Evolutionary conservation across 1,284 basidiomycete species (phyloP).

Genomic region (Melanopsichium pennsylvanicum): DNA sequence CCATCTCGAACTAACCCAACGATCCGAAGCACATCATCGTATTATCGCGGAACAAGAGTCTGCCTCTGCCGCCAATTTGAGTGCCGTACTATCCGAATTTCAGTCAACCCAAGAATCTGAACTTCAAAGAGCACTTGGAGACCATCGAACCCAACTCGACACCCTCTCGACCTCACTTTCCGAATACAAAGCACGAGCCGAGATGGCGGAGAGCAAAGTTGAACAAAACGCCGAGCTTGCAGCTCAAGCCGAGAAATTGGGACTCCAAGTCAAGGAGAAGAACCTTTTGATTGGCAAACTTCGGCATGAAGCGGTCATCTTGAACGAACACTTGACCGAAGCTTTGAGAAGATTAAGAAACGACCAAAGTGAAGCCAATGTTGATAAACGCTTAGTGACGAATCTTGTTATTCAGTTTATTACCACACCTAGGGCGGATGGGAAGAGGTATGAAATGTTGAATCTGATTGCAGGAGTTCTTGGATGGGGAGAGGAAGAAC

Average conservation of each 20-base stretch:
- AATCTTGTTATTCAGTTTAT: constrained; percentile 95
- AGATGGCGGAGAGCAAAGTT: constrained; percentile 75
- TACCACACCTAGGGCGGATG: constrained; percentile 84
- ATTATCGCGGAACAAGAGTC: constrained; percentile 75
- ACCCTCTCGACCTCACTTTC: constrained; percentile 77
- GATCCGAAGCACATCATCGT: constrained; percentile 67
- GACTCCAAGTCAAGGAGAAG: constrained; percentile 92
- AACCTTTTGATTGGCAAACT: constrained; percentile 88
- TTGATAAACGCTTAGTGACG: constrained; percentile 88
- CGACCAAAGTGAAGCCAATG: constrained; percentile 84
- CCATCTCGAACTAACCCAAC: constrained; percentile 64
- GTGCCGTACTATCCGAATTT: constrained; percentile 93
- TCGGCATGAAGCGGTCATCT: constrained; percentile 81
- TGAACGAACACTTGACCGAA: constrained; percentile 97
- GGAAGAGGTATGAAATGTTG: constrained; percentile 97
- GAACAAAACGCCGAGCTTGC: not conserved
- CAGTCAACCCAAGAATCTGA: constrained; percentile 75
- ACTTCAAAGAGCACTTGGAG: constrained; percentile 77
- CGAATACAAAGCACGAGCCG: constrained; percentile 84
- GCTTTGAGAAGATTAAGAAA: constrained; percentile 89
- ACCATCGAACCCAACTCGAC: constrained; percentile 78
- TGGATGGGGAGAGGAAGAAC: constrained; percentile 86
- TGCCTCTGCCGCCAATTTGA: constrained; percentile 81
- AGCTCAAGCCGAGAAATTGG: constrained; percentile 46
- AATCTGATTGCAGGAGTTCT: constrained; percentile 85